Conservation (phyloP, 2,329 filamentous ascomycete species). For the Juglanconis oblonga region DNA sequence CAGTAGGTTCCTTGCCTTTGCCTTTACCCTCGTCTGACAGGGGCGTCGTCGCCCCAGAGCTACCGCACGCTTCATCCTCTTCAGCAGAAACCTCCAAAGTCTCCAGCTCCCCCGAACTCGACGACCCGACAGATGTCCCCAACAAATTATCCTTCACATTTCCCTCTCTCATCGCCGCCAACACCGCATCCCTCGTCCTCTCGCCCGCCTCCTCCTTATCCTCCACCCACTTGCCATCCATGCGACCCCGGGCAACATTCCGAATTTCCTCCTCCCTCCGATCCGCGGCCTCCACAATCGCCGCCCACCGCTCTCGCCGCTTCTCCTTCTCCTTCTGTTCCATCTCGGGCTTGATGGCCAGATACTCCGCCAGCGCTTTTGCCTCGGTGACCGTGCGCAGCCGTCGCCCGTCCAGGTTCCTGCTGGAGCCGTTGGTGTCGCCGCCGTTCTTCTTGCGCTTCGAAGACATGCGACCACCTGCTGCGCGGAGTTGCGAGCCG, state of each 20-base stretch:
- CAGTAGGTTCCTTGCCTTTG: conserved; percentile 23
- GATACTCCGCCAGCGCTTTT: conserved; percentile 90
- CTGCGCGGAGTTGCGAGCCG: conserved; percentile 92
- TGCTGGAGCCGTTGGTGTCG: conserved; percentile 84
- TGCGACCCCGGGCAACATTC: conserved; percentile 65
- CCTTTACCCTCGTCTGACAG: conserved; percentile 39
- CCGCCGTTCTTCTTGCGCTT: conserved; percentile 78
- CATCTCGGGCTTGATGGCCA: conserved; percentile 96
- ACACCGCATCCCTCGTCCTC: conserved; percentile 73
- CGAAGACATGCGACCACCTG: conserved; percentile 97
- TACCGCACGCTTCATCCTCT: conserved; percentile 33
- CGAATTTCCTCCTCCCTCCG: conserved; percentile 78
- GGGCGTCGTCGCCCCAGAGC: conserved; percentile 49
- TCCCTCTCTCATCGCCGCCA: conserved; percentile 65
- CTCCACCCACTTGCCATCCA: conserved; percentile 93
- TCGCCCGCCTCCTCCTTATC: conserved; percentile 88
- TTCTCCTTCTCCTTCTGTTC: conserved; percentile 89
- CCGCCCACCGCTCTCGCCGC: conserved; percentile 78
- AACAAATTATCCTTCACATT: conserved; percentile 60
- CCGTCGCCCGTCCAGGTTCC: conserved; percentile 88
- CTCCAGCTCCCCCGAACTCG: conserved; percentile 34
- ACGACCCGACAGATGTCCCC: conserved; percentile 48
- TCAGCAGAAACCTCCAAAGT: conserved; percentile 29
- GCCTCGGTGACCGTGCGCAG: conserved; percentile 91
- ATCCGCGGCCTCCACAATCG: conserved; percentile 83